Conservation (phyloP, 768 basidiomycete genomes). For the Terana coerulea region DNA sequence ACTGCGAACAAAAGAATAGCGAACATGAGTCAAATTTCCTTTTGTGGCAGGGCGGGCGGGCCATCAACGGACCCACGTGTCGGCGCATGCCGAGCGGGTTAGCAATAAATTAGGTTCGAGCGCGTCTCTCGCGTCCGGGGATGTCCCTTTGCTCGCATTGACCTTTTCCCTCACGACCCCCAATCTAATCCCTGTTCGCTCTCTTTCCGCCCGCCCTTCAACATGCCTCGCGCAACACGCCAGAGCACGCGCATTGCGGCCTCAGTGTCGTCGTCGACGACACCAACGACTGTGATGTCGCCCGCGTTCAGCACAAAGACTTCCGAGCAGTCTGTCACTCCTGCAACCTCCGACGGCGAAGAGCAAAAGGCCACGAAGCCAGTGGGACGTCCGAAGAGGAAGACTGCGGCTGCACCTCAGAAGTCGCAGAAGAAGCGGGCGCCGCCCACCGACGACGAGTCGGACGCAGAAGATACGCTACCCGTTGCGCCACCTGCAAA, state of each 20-base stretch:
- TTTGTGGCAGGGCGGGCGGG: neutral
- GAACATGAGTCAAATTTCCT: constrained; percentile 13
- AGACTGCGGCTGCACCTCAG: neutral
- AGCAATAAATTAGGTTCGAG: constrained; percentile 26
- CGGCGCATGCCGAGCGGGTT: constrained; percentile 16
- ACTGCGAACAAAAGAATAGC: neutral
- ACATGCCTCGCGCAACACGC: constrained; percentile 18
- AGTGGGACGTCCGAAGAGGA: neutral
- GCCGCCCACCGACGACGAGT: constrained; percentile 12
- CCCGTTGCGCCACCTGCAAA: constrained; percentile 16
- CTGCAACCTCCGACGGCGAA: constrained; percentile 44
- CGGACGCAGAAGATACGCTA: neutral
- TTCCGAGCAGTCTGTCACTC: constrained; percentile 45
- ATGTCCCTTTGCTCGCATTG: no score
- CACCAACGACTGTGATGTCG: constrained; percentile 42
- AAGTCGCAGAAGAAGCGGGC: constrained; percentile 3
- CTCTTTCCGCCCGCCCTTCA: constrained; percentile 7
- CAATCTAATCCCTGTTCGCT: constrained; percentile 15
- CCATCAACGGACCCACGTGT: neutral
- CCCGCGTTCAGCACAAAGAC: constrained; percentile 47
- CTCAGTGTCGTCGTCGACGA: constrained; percentile 29
- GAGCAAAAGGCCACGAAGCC: constrained; percentile 10
- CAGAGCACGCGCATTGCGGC: constrained; percentile 23
- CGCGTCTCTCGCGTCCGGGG: constrained; percentile 21
- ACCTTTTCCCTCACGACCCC: no score